Evolutionary conservation across 495 filamentous ascomycete genomes (phyloP).

Genomic region (Daldinia grandis): DNA sequence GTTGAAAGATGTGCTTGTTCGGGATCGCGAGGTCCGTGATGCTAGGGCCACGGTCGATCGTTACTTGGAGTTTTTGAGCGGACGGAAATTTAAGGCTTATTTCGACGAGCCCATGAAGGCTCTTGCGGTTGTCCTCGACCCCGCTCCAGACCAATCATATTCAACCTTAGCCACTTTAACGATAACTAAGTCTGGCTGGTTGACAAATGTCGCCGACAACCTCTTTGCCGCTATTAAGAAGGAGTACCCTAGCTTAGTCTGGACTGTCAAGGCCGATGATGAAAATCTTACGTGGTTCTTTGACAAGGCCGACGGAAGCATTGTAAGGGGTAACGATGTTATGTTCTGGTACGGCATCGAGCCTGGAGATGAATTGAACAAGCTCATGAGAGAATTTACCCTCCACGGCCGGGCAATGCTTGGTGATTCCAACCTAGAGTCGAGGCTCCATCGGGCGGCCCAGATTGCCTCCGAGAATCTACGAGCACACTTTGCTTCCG

Average conservation of each 20-base stretch:
- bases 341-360: conserved; percentile 98
- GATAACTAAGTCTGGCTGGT: conserved; percentile 94
- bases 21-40: conserved; percentile 87
- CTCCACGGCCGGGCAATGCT: conserved; percentile 87
- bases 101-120: conserved; percentile 97
- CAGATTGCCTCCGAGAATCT: conserved; percentile 61
- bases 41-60: conserved; percentile 84
- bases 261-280: conserved; percentile 97
- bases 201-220: conserved; percentile 97
- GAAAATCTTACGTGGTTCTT: conserved; percentile 99
- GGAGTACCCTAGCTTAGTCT: conserved; percentile 88
- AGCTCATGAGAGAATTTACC: conserved; percentile 88
- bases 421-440: conserved; percentile 89
- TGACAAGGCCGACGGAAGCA: conserved; percentile 93
- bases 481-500: conserved; percentile 43
- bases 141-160: conserved; percentile 58
- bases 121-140: conserved; percentile 88
- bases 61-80: conserved; percentile 79
- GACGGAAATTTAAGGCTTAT: conserved; percentile 88
- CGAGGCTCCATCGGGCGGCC: conserved; percentile 80
- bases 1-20: conserved; percentile 82
- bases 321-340: conserved; percentile 83
- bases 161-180: conserved; percentile 92
- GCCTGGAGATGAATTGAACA: conserved; percentile 81
- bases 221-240: conserved; percentile 93